phyloP scores from a whole-genome alignment of 2,329 filamentous ascomycete species.

The Penicillium sp. region DNA sequence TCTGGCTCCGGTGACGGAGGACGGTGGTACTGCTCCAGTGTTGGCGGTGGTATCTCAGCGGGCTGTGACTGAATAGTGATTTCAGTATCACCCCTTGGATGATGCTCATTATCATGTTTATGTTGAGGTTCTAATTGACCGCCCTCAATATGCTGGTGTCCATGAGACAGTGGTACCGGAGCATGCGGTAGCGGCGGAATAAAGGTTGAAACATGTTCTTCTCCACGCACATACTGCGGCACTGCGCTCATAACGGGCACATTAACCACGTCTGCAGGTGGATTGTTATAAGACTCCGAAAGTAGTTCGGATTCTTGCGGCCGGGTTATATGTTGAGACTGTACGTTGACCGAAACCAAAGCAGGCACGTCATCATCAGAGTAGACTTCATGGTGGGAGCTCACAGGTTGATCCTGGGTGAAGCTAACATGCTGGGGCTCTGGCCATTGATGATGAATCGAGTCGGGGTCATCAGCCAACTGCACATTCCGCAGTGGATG shows the following conservation, averaged over 20 bases:
- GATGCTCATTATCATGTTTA: no score
- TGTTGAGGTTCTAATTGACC: conserved; percentile 7
- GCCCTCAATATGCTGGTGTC: conserved; percentile 9
- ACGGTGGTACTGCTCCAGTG: conserved; percentile 38
- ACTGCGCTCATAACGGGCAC: conserved; percentile 33
- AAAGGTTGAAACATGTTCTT: conserved; percentile 38
- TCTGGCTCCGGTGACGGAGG: conserved; percentile 22
- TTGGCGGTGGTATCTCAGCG: conserved; percentile 38
- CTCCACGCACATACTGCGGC: conserved; percentile 43
- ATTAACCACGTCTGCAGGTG: neutral
- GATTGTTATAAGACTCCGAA: conserved; percentile 2
- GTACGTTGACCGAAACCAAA: neutral
- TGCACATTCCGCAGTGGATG: neutral
- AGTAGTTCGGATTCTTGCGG: conserved; percentile 1
- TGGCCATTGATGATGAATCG: conserved; percentile 1
- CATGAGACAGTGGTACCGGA: conserved; percentile 12
- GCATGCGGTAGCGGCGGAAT: conserved; percentile 18
- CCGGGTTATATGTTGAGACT: neutral
- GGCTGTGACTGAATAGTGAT: conserved; percentile 27
- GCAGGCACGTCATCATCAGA: conserved; percentile 3
- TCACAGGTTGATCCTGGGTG: neutral
- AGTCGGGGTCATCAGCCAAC: conserved; percentile 1
- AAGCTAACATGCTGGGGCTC: conserved; percentile 7
- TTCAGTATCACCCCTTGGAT: no score
- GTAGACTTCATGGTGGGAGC: neutral